Evolutionary conservation across 2,329 filamentous ascomycete species (phyloP).

Genomic region (Penicillium sp.): DNA sequence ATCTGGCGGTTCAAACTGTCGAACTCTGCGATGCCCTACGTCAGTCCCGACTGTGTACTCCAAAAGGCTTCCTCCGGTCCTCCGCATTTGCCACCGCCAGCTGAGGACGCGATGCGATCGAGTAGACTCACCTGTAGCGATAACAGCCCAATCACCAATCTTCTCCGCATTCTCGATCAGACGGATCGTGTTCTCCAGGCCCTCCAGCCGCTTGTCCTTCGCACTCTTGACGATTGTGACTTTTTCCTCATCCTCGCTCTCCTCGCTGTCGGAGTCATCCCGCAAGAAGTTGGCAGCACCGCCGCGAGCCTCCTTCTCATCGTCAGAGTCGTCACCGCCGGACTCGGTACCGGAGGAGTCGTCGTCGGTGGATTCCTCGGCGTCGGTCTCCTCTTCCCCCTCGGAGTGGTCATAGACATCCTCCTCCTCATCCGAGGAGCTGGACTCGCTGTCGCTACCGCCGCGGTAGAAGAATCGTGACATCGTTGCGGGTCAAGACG

Average conservation of each 20-base stretch:
- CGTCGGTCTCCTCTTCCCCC: constrained; percentile 56
- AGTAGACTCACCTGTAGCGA: constrained; percentile 71
- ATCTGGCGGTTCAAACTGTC: constrained; percentile 91
- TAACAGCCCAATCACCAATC: constrained; percentile 95
- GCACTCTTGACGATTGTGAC: constrained; percentile 90
- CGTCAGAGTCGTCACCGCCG: constrained; percentile 51
- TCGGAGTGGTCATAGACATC: constrained; percentile 75
- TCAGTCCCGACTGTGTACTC: too few relatives aligned
- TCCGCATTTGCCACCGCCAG: not conserved
- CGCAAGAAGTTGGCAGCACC: constrained; percentile 84
- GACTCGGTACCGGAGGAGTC: constrained; percentile 53
- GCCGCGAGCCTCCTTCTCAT: constrained; percentile 57
- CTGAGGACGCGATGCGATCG: not conserved
- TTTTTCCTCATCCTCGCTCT: constrained; percentile 80
- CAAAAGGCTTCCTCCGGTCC: too few relatives aligned
- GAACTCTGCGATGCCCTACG: constrained; percentile 62
- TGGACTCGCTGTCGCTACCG: constrained; percentile 93
- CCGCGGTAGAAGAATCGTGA: constrained; percentile 97
- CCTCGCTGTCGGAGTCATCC: constrained; percentile 71
- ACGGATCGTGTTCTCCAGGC: constrained; percentile 84
- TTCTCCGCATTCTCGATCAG: constrained; percentile 95
- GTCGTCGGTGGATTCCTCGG: constrained; percentile 59
- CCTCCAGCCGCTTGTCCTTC: constrained; percentile 95
- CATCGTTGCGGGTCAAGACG: constrained; percentile 56
- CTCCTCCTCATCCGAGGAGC: constrained; percentile 90